Conservation (phyloP, 257 asterid species). For the Solanum verrucosum region DNA sequence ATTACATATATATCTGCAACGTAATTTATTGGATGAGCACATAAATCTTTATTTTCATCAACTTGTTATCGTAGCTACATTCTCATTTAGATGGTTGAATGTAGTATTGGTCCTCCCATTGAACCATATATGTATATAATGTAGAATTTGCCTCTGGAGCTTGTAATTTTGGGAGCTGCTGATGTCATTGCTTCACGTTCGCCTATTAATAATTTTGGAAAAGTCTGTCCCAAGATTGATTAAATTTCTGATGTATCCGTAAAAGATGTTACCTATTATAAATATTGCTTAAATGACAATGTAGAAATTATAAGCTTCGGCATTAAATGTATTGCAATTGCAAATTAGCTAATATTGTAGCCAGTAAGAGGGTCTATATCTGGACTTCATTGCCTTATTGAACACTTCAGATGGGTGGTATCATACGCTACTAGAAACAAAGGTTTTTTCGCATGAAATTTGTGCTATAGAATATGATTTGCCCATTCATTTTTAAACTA, state of each 20-base stretch:
- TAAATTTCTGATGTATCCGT: not conserved
- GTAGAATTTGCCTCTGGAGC: not conserved
- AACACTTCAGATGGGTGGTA: not conserved
- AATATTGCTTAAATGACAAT: not conserved
- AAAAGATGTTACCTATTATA: not conserved
- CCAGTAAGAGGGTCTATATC: not conserved
- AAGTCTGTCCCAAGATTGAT: not conserved
- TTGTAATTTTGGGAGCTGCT: not conserved
- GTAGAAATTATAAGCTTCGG: not conserved
- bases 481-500: not conserved
- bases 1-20: not conserved
- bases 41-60: not conserved
- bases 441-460: not conserved
- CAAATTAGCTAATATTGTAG: not conserved
- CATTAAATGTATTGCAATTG: not conserved
- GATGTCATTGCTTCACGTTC: not conserved
- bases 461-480: not conserved
- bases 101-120: not conserved
- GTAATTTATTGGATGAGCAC: not conserved
- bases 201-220: not conserved
- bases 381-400: not conserved
- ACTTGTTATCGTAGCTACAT: not conserved
- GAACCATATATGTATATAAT: no score
- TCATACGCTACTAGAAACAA: not conserved
- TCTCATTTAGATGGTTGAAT: not conserved